Conservation (phyloP, 1,139 yeast species). For the Tardiomyces blankii region DNA sequence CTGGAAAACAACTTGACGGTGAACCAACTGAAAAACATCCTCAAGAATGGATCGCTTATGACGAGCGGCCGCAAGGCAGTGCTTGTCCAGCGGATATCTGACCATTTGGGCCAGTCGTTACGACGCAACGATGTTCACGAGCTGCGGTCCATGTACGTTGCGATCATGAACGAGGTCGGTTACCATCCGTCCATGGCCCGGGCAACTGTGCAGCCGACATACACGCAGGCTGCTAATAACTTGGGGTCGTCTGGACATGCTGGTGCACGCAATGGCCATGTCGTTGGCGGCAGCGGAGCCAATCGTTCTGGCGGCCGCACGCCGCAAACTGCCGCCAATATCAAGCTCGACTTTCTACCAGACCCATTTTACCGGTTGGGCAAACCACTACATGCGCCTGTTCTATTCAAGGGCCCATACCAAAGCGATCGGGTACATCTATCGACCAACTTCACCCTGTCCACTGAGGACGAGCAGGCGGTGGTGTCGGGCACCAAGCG, state of each 20-base stretch:
- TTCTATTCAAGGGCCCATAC: conserved; percentile 14
- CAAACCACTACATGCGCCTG: conserved; percentile 14
- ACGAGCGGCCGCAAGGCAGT: conserved; percentile 22
- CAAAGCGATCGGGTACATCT: conserved; percentile 8
- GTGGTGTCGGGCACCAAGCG: conserved; percentile 4
- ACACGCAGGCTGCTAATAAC: conserved; percentile 6
- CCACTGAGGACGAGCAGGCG: conserved; percentile 5
- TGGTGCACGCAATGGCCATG: no score
- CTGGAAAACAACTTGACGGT: conserved; percentile 14
- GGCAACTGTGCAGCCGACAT: conserved; percentile 1
- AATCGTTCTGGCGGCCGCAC: no score
- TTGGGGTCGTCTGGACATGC: no score
- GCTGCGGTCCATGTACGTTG: conserved; percentile 3
- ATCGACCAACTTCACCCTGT: conserved; percentile 10
- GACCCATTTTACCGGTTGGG: conserved; percentile 22
- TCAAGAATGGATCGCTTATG: conserved; percentile 14
- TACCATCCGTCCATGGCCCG: not conserved
- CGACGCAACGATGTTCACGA: not conserved
- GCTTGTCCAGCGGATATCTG: conserved; percentile 19
- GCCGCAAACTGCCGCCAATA: not conserved
- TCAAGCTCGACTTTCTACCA: conserved; percentile 12
- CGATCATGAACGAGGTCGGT: not conserved
- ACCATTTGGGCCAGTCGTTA: conserved; percentile 6
- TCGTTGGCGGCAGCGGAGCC: no score
- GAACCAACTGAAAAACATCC: conserved; percentile 19